Base-by-base conservation (phyloP, 2,329 filamentous ascomycete species). In the Hymenoscyphus linearis region DNA sequence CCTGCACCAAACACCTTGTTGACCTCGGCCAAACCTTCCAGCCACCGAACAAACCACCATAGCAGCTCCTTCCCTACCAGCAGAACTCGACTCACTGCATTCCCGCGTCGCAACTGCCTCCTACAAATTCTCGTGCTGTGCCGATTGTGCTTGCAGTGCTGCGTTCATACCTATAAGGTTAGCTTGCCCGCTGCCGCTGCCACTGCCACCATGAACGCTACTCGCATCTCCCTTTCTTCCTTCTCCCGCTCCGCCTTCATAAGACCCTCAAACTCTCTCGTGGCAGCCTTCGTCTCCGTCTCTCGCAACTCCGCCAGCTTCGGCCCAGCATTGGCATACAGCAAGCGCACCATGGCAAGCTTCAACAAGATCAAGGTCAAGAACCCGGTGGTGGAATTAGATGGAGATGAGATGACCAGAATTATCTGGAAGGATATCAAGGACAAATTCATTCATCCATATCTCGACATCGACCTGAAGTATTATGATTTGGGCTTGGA, bases 371-470 rank as follows among this genome's bases (percentile, higher is more conserved):
- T 98, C 85, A 95, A 96, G 85, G 95, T 99, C 82, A 93, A 96
- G 87, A 98, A 96, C 79, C 95, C 95, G 68, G 88, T 99, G 76
- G 95, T 99, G 77, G 95, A 98, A 82, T 85, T 98, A 72, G 93
- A 98, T 76, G 93, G 93, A 73, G 86, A 89, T 72, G 86, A 92
- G 87, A 98, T 98, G 95, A 99, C 95, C 71, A 85, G 95, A 73
- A 93, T 99, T 76, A 99, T 99, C 82, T 99, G 95, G 95, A 83
- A 97, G 82, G 87, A 90, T 77, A 99, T 99, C 85, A 97, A 97
- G 85, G 90, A 98, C 80, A 96, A 96, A 84, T 93, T 97, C 82
- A 97, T 97, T 79, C 83, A 88, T 79, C 93, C 93, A 60, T 97
- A 95, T 80, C 88, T 99, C 69, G 93, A 97, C 77, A 86, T 99